These are phyloP conservation scores for Phyllosticta capitalensis DNA, from an alignment of 2,329 filamentous ascomycete species.

Conservation along the genomic window DNA sequence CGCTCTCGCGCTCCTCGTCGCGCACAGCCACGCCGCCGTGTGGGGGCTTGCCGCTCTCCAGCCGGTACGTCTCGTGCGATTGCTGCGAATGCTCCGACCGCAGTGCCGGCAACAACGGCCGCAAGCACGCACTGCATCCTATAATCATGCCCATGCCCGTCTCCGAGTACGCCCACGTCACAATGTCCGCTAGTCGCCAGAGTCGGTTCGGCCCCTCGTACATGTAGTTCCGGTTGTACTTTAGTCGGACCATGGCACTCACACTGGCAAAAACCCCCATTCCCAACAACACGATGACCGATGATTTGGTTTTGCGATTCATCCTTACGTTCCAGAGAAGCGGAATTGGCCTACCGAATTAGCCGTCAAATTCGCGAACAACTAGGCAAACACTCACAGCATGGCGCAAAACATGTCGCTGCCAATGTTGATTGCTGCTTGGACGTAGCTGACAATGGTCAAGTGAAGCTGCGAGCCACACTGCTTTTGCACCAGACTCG, in stretches of 20 bases:
- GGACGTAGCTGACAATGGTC: slow-evolving; percentile 3
- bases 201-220: slow-evolving; percentile 23
- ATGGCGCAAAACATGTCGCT: slow-evolving; percentile 29
- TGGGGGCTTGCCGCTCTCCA: not conserved
- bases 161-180: slow-evolving; percentile 30
- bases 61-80: slow-evolving; percentile 1
- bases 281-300: slow-evolving; percentile 16
- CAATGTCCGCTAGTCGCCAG: slow-evolving; percentile 23
- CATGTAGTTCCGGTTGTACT: slow-evolving; percentile 26
- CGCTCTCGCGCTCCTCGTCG: slow-evolving; percentile 12
- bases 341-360: slow-evolving; percentile 15
- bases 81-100: not conserved
- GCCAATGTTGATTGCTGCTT: slow-evolving; percentile 23
- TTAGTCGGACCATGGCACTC: slow-evolving; percentile 23
- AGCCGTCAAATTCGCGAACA: not conserved
- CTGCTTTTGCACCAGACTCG: not conserved
- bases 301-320: slow-evolving; percentile 17
- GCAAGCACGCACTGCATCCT: slow-evolving; percentile 19
- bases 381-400: slow-evolving; percentile 14
- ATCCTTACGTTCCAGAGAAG: slow-evolving; percentile 20
- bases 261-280: slow-evolving; percentile 17
- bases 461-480: not conserved
- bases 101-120: slow-evolving; percentile 22
- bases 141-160: slow-evolving; percentile 26
- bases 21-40: not conserved